These are phyloP conservation scores for Psophocarpus tetragonolobus DNA, from an alignment of 306 rosid genomes.

Conservation along the genomic window DNA sequence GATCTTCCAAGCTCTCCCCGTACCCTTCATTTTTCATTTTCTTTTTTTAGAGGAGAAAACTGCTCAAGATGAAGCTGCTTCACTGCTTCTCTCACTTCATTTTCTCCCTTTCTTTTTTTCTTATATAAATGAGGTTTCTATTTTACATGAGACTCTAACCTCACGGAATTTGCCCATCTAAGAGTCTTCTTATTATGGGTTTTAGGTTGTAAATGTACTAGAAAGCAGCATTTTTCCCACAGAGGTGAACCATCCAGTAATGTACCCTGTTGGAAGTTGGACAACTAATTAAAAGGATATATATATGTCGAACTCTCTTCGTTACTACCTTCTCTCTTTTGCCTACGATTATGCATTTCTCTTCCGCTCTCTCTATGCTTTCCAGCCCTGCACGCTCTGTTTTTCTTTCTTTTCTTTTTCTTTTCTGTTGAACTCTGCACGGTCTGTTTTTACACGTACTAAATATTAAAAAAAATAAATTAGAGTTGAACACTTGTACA, in stretches of 20 bases:
- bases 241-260: constrained; percentile 42
- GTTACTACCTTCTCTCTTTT: not conserved
- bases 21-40: not conserved
- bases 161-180: constrained; percentile 36
- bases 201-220: constrained; percentile 48
- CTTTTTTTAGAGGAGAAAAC: constrained; percentile 4
- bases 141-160: constrained; percentile 52
- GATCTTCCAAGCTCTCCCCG: not conserved
- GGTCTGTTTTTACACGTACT: no score
- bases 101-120: constrained; percentile 1
- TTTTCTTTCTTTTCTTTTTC: not conserved
- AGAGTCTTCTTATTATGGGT: constrained; percentile 22
- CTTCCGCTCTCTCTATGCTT: not conserved
- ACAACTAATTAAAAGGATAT: not conserved
- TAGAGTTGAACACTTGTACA: no score
- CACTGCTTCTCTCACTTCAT: constrained; percentile 67
- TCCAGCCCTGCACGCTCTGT: not conserved
- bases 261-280: constrained; percentile 60
- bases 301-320: not conserved
- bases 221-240: constrained; percentile 37
- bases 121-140: not conserved
- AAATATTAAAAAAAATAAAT: no score
- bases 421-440: no score
- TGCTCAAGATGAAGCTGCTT: constrained; percentile 74
- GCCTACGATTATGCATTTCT: not conserved